A percentile compares a stretch with the other conserved stretches of the same genome.
phyloP scores from a whole-genome alignment of 495 filamentous ascomycete species.

The Penicillium paradoxum region DNA sequence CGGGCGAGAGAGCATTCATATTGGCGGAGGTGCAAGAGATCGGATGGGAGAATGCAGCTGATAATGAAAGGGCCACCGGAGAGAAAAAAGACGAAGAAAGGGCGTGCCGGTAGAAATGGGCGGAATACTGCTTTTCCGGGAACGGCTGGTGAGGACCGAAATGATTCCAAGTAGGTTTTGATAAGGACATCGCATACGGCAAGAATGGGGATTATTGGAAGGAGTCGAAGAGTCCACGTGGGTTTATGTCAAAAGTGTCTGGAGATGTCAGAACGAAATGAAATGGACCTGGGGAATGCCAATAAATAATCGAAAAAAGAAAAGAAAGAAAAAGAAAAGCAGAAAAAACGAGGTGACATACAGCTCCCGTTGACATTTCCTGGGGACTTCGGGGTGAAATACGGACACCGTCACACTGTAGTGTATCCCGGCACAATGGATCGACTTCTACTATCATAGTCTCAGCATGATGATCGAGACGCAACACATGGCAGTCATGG shows the following conservation, averaged over 20 bases:
- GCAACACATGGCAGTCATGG: constrained; percentile 1
- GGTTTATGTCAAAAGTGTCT: constrained; percentile 1
- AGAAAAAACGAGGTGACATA: not conserved
- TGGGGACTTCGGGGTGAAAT: not conserved
- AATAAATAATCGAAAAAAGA: not conserved
- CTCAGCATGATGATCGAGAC: constrained; percentile 13
- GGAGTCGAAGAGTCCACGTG: constrained; percentile 9
- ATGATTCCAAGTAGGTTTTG: constrained; percentile 36
- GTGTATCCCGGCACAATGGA: constrained; percentile 11
- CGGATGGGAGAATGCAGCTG: constrained; percentile 14
- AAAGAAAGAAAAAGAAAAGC: not conserved
- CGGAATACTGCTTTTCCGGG: constrained; percentile 29
- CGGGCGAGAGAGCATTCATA: constrained; percentile 45
- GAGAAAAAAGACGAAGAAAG: constrained; percentile 20
- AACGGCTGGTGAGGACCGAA: constrained; percentile 35
- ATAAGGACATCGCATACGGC: constrained; percentile 43
- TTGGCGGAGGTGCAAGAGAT: constrained; percentile 19
- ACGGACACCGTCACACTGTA: constrained; percentile 11
- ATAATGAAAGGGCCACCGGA: constrained; percentile 23
- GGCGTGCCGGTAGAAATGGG: constrained; percentile 20
- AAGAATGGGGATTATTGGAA: constrained; percentile 3
- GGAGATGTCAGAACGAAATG: constrained; percentile 5
- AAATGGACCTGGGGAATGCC: not conserved
- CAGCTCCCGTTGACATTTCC: constrained; percentile 11
- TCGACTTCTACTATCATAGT: constrained; percentile 6